phyloP scores from a whole-genome alignment of 2,329 filamentous ascomycete species.

The Neonectria sp. region DNA sequence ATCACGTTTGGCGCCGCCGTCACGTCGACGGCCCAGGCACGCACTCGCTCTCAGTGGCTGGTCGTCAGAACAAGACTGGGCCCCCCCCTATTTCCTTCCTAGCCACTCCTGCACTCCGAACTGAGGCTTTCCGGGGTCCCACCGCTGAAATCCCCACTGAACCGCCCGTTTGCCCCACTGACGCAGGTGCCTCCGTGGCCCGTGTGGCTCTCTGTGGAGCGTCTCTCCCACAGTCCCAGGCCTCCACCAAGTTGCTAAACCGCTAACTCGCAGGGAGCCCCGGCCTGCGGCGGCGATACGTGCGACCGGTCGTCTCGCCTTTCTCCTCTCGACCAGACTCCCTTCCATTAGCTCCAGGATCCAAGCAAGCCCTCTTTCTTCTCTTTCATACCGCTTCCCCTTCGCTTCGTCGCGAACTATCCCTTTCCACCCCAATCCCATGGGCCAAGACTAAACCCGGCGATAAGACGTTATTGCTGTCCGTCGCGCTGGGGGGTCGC shows the following conservation, averaged over 20 bases:
- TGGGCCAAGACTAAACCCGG: conserved; percentile 30
- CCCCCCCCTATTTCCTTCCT: conserved; percentile 25
- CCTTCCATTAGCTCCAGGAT: conserved; percentile 21
- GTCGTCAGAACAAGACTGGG: conserved; percentile 16
- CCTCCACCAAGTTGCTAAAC: conserved; percentile 20
- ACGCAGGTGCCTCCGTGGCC: conserved; percentile 15
- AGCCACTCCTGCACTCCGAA: conserved; percentile 15
- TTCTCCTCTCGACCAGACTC: conserved; percentile 19
- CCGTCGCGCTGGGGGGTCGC: conserved; percentile 19
- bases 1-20: conserved; percentile 20
- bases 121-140: conserved; percentile 8
- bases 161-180: conserved; percentile 19
- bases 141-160: conserved; percentile 23
- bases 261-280: conserved; percentile 30
- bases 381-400: conserved; percentile 12
- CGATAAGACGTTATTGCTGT: conserved; percentile 37
- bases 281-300: conserved; percentile 25
- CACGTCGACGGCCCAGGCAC: conserved; percentile 11
- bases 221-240: neutral
- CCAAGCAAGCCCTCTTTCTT: conserved; percentile 25
- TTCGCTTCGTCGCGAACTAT: conserved; percentile 10
- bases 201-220: conserved; percentile 18
- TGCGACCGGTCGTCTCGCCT: conserved; percentile 22
- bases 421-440: conserved; percentile 20
- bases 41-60: conserved; percentile 18